A percentile compares a stretch with the other conserved stretches of the same genome.
These are phyloP conservation scores for Hypoxylon sp. DNA, from an alignment of 2,329 filamentous ascomycete genomes.

Conservation along the genomic window DNA sequence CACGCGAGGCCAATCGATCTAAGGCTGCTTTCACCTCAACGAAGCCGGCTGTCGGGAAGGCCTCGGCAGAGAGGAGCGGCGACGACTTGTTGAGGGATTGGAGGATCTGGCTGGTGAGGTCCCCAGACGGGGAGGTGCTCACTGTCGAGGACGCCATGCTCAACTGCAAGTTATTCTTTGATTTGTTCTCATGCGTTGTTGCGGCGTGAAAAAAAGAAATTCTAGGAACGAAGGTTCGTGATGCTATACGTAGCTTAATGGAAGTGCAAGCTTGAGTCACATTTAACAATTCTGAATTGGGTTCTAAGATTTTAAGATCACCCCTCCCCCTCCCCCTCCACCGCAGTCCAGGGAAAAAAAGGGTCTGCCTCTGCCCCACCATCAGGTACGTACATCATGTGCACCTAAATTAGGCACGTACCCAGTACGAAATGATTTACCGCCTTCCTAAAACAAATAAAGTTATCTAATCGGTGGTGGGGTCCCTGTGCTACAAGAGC, in stretches of 20 bases:
- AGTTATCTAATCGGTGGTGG: conserved; percentile 33
- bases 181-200: conserved; percentile 16
- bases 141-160: conserved; percentile 62
- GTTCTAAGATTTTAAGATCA: conserved; percentile 18
- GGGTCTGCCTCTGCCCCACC: conserved; percentile 24
- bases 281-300: conserved; percentile 19
- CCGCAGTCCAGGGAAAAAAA: neutral
- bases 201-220: neutral
- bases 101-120: conserved; percentile 76
- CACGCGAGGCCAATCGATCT: conserved; percentile 85
- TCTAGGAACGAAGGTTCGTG: neutral
- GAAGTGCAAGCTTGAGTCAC: conserved; percentile 32
- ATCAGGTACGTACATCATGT: conserved; percentile 9
- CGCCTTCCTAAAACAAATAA: conserved; percentile 31
- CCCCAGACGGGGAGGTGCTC: conserved; percentile 58
- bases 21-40: conserved; percentile 86
- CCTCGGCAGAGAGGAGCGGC: conserved; percentile 76
- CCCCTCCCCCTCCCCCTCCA: conserved; percentile 21
- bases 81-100: conserved; percentile 74
- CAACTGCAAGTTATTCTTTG: neutral
- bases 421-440: conserved; percentile 12
- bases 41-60: conserved; percentile 77
- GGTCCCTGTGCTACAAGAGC: neutral
- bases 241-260: conserved; percentile 7
- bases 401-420: neutral